A percentile compares a stretch with the other conserved stretches of the same genome.
Evolutionary conservation across 2,329 filamentous ascomycete species (phyloP).

Genomic region (Colletotrichum sp.): DNA sequence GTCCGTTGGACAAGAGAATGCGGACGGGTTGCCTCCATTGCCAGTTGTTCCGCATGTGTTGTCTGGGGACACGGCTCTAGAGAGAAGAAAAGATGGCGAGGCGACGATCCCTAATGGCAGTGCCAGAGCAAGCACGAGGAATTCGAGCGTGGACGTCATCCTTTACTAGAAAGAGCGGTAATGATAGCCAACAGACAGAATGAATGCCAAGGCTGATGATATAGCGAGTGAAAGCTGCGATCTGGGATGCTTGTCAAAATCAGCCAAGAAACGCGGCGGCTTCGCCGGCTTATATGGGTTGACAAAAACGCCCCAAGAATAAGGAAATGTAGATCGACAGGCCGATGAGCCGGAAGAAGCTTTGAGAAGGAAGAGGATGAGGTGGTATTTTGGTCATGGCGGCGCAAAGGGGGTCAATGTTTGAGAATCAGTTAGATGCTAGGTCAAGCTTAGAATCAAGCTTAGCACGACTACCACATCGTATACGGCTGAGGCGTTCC

Average conservation of each 20-base stretch:
- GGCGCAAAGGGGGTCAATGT: background rate
- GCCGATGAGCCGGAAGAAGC: background rate
- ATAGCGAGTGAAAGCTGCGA: background rate
- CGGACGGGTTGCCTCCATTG: conserved; percentile 6
- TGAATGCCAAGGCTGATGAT: background rate
- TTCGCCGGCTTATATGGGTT: background rate
- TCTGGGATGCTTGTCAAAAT: background rate
- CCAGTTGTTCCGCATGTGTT: conserved; percentile 10
- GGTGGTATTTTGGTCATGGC: background rate
- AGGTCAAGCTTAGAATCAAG: background rate
- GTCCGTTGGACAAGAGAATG: background rate
- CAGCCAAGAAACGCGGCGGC: background rate
- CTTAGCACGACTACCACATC: background rate
- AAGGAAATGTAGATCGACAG: background rate
- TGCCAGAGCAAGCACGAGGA: background rate
- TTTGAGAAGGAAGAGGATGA: background rate
- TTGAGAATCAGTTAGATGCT: background rate
- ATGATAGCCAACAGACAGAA: background rate
- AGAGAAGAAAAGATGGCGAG: background rate
- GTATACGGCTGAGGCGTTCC: background rate
- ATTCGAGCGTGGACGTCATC: background rate
- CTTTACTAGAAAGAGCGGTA: background rate
- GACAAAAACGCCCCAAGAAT: background rate
- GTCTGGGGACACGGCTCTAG: conserved; percentile 1
- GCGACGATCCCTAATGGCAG: background rate